These are phyloP conservation scores for Linum lewisii DNA, from an alignment of 345 rosid genomes.

Conservation along the genomic window DNA sequence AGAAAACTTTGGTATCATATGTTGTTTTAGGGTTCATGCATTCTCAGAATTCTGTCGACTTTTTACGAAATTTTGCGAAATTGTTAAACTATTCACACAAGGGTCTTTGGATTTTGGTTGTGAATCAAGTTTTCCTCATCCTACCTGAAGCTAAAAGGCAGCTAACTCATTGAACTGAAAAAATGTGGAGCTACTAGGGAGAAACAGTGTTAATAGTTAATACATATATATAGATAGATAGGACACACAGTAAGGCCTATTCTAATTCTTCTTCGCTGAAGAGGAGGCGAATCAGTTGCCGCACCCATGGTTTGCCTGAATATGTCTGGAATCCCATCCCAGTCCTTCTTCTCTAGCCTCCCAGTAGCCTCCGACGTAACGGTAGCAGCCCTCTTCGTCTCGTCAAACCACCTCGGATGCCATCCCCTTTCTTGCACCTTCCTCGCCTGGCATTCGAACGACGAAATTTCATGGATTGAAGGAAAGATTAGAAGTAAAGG, in stretches of 20 bases:
- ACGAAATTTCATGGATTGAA: not conserved
- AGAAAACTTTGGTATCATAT: no score
- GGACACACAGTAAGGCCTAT: not conserved
- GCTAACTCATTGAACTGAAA: no score
- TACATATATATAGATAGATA: not conserved
- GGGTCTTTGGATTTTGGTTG: no score
- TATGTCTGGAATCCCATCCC: constrained; percentile 65
- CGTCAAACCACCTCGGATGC: constrained; percentile 86
- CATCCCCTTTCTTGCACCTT: constrained; percentile 96
- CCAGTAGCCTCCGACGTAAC: constrained; percentile 83
- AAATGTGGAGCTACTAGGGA: not conserved
- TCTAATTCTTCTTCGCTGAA: not conserved
- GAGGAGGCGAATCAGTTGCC: not conserved
- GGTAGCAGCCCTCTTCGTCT: constrained; percentile 85
- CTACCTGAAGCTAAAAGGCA: no score
- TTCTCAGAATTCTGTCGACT: no score
- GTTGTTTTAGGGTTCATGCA: no score
- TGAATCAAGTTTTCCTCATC: no score
- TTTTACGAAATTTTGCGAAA: no score
- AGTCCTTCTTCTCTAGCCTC: constrained; percentile 64
- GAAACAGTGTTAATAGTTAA: no score
- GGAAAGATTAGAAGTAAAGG: not conserved
- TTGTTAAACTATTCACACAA: no score
- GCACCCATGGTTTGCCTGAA: constrained; percentile 41
- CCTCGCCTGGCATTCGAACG: constrained; percentile 60